Evolutionary conservation across 371 early-diverging fungal species (phyloP), one percentile per base, ranked within the genome.

Genomic region (Zopfochytrium polystomum): DNA sequence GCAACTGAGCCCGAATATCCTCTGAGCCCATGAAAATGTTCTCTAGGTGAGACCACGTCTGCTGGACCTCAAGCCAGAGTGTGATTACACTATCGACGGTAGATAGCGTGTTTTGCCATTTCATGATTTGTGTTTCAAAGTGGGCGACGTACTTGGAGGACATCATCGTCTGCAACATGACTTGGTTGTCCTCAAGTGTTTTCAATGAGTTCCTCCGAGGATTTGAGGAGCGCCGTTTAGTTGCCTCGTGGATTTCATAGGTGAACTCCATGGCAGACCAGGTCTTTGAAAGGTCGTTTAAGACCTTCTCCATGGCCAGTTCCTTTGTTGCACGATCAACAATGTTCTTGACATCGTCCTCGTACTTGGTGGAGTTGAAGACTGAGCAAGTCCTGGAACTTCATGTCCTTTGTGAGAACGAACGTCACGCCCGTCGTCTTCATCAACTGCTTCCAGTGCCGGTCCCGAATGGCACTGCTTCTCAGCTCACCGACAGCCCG

Each of bases 361-460:
- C 85, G 58, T 67, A 84, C 60, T 80, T 81, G n/a, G 66, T 84
- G 83, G 23, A 84, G 71, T 58, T 84, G 83, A 23, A 84, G 72
- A 26, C 73, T 72, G 29, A 84, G 71, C 48, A 84, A 60, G 58
- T 84, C 85, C 50, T 84, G 81, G 71, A 84, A 83, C 63, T 80
- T 80, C 80, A 82, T 76, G 68, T 83, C 82, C 49, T 75, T 72
- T 0, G 82, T 84, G 53, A 83, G 57, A 2, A 82, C 81, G 63
- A 84, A 83, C 1, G 80, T 81, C 3, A 83, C 83, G 15, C 83
- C 83, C 3, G 83, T 82, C 7, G 81, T 81, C 65, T 83, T 82
- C 85, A 84, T 83, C 52, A 84, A 65, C 68, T 84, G 85, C 63
- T 82, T 81, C 85, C 85, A 84, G 65, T 84, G 85, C 11, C 85